phyloP scores from a whole-genome alignment of 1,284 basidiomycete genomes.

The Taiwanofungus camphoratus region DNA sequence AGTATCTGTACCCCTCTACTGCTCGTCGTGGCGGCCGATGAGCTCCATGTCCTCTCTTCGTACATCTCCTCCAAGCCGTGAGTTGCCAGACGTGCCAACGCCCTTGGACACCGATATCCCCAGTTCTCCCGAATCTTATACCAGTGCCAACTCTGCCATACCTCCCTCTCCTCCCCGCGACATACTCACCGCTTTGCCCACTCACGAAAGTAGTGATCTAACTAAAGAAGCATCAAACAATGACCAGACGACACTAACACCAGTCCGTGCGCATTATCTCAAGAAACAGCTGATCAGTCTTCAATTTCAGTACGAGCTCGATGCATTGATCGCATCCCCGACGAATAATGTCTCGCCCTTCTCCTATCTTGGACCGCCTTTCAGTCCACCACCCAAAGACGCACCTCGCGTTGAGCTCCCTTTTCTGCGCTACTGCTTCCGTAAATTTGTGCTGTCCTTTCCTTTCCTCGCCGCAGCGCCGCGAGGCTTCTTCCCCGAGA shows the following conservation, averaged over 20 bases:
- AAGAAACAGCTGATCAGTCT: conserved; percentile 54
- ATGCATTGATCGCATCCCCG: conserved; percentile 54
- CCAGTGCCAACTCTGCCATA: conserved; percentile 18
- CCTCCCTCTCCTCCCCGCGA: conserved; percentile 22
- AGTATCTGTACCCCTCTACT: no score
- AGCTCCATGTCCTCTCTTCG: no score
- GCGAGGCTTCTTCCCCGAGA: conserved; percentile 84
- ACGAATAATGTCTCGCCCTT: conserved; percentile 64
- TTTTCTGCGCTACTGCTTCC: conserved; percentile 83
- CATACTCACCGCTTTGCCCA: no score
- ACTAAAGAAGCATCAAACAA: conserved; percentile 2
- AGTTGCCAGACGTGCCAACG: no score
- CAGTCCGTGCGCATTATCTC: conserved; percentile 29
- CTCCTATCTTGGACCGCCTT: conserved; percentile 84
- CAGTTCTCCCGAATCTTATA: conserved; percentile 16
- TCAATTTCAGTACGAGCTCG: conserved; percentile 76
- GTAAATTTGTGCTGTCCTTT: conserved; percentile 88
- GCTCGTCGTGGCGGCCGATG: no score
- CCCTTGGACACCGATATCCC: conserved; percentile 7
- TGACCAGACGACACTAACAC: conserved; percentile 24
- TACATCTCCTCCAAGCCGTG: no score
- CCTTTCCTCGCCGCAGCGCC: conserved; percentile 87
- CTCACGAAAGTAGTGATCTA: no score
- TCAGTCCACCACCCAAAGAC: conserved; percentile 64
- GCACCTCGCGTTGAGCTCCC: conserved; percentile 69